Conservation (phyloP, 129 eudicot species). For the Saposhnikovia divaricata region DNA sequence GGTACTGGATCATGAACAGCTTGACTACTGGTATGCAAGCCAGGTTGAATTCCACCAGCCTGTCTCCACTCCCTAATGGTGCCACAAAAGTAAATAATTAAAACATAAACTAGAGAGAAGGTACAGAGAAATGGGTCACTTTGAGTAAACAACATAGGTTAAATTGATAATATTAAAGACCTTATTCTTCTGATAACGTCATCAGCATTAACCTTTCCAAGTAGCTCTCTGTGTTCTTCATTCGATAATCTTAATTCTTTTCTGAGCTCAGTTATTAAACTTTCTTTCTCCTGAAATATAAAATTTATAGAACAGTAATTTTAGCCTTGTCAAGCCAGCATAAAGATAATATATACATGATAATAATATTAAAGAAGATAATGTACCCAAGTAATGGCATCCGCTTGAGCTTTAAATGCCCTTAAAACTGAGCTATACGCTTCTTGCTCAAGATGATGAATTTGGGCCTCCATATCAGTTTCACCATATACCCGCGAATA, state of each 20-base stretch:
- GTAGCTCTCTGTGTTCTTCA: conserved; percentile 89
- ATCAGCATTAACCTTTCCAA: conserved; percentile 70
- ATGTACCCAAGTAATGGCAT: conserved; percentile 84
- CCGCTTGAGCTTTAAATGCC: conserved; percentile 90
- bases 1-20: conserved; percentile 69
- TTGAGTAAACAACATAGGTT: neutral
- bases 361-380: conserved; percentile 9
- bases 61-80: conserved; percentile 81
- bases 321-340: conserved; percentile 16
- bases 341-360: conserved; percentile 11
- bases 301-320: conserved; percentile 23
- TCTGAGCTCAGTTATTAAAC: conserved; percentile 83
- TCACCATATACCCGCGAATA: conserved; percentile 55
- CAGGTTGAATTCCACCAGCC: conserved; percentile 57
- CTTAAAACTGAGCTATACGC: conserved; percentile 65
- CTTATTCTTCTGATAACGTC: conserved; percentile 82
- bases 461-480: conserved; percentile 85
- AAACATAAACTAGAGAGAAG: conserved; percentile 12
- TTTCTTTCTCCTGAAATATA: conserved; percentile 74
- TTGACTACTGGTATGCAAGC: conserved; percentile 41
- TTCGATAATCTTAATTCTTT: conserved; percentile 84
- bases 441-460: conserved; percentile 82
- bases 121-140: conserved; percentile 1
- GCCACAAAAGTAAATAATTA: conserved; percentile 15
- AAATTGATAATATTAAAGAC: conserved; percentile 20